phyloP scores from a whole-genome alignment of 2,329 filamentous ascomycete genomes.

The Clonostachys rosea region DNA sequence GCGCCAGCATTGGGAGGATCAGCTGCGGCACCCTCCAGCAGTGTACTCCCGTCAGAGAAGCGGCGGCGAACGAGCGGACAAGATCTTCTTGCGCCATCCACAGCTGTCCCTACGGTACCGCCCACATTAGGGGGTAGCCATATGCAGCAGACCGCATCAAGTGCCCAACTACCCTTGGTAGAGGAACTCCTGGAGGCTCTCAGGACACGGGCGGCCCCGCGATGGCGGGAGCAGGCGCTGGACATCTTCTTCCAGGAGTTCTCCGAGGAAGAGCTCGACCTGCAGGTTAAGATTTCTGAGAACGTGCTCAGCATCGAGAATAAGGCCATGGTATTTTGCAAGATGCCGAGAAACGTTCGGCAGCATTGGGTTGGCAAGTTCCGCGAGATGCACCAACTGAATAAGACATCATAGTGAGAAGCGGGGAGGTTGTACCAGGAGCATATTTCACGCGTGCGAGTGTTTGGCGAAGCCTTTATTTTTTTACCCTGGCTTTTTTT shows the following conservation, averaged over 20 bases:
- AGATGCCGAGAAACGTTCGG: conserved; percentile 48
- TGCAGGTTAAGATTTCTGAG: conserved; percentile 56
- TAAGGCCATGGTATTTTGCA: conserved; percentile 58
- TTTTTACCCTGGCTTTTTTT: too few species aligned
- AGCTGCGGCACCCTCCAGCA: too few species aligned
- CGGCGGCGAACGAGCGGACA: too few species aligned
- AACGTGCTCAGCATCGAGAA: conserved; percentile 53
- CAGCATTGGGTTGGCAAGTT: conserved; percentile 52
- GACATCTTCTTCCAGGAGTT: conserved; percentile 58
- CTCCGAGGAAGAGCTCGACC: conserved; percentile 48
- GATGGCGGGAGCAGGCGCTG: conserved; percentile 53
- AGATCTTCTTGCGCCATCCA: too few species aligned
- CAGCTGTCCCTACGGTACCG: too few species aligned
- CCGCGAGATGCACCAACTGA: conserved; percentile 32
- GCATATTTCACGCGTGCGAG: too few species aligned
- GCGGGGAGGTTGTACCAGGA: not conserved
- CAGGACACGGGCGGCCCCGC: conserved; percentile 27
- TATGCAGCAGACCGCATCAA: not conserved
- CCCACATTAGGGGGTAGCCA: not conserved
- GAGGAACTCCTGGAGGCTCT: conserved; percentile 37
- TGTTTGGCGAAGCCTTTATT: too few species aligned
- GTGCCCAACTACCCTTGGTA: conserved; percentile 7
- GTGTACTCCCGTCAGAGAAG: too few species aligned
- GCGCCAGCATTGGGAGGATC: too few species aligned
- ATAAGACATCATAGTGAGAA: conserved; percentile 2